Evolutionary conservation across 352 stramenopile genomes (phyloP).

Genomic region (Aphanomyces euteiches): DNA sequence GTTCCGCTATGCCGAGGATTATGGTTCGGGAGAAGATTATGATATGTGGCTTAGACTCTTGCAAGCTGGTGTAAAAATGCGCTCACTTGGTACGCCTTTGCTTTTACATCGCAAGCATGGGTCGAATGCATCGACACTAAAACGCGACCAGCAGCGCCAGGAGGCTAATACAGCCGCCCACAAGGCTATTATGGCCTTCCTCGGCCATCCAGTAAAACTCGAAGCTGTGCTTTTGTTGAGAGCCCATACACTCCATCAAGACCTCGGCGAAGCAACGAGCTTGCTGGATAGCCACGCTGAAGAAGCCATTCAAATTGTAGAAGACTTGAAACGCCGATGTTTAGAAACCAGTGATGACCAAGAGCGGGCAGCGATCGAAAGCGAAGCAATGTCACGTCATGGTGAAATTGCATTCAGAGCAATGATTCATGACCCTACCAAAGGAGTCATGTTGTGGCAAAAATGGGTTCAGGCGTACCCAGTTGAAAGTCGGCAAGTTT

Average conservation of each 20-base stretch:
- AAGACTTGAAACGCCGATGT: not conserved
- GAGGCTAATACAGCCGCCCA: slow-evolving; percentile 43
- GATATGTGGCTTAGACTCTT: slow-evolving; percentile 71
- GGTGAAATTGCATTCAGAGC: slow-evolving; percentile 41
- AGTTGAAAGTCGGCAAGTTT: no score
- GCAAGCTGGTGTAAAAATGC: slow-evolving; percentile 41
- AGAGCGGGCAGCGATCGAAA: slow-evolving; percentile 35
- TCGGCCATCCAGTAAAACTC: slow-evolving; percentile 6
- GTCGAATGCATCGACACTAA: slow-evolving; percentile 31
- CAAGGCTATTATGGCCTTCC: slow-evolving; percentile 32
- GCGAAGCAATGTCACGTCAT: slow-evolving; percentile 38
- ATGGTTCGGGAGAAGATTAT: slow-evolving; percentile 67
- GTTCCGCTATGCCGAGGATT: slow-evolving; percentile 44
- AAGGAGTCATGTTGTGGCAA: slow-evolving; percentile 35
- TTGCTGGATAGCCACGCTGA: not conserved
- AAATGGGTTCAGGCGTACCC: not conserved
- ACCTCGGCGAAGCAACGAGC: not conserved
- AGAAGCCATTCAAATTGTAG: not conserved
- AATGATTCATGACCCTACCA: slow-evolving; percentile 39
- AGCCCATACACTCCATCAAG: not conserved
- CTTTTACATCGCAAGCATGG: slow-evolving; percentile 49
- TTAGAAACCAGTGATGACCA: slow-evolving; percentile 12
- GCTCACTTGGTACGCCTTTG: slow-evolving; percentile 51
- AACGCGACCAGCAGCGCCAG: slow-evolving; percentile 37
- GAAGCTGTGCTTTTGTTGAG: not conserved